Evolutionary conservation across 2,329 filamentous ascomycete genomes (phyloP), one percentile per base, ranked within the genome.

Genomic region (Phyllosticta citrichinensis): DNA sequence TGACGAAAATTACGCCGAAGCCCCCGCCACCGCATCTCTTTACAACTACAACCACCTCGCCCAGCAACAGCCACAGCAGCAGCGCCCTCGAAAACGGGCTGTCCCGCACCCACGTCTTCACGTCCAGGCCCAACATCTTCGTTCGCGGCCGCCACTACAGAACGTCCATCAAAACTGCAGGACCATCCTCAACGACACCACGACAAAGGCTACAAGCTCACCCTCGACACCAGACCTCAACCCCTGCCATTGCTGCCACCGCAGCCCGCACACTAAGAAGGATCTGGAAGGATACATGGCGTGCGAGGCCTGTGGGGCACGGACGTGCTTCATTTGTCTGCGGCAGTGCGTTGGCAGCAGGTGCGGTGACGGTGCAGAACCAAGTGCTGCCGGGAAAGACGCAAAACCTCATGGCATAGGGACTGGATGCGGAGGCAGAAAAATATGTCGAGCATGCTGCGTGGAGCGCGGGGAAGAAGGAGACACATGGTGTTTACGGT

Each of bases 301-400:
- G 66, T 89, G 87, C 69, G 75, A 81, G 65, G 79, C 81, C 14
- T 89, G 87, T 68, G 76, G 79, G 10, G 75, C 81, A 64, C 78
- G 85, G 52, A 83, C 86, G 0, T 89, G 87, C 69, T 88, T 82
- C 67, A 78, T 89, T n/a, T 89, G 87, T 69, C 81, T 87, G 53
- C 76, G 87, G 25, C 76, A 83, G 65, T 89, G 87, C 66, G 74
- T 47, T n/a, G 80, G 12, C 47, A 14, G 19, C 40, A 47, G n/a
- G 40, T 5, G 56, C 2, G 27, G 30, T 25, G 40, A 20, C 2
- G 47, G 40, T 6, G 40, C 40, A n/a, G 40, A n/a, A n/a, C 14
- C 17, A 47, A 30, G 27, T 30, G 27, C 27, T 10, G 27, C 6
- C 27, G 58, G 14, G 53, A 33, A 47, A n/a, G 6, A 47, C 5